phyloP scores from a whole-genome alignment of 1,284 basidiomycete genomes.

The Dichomitus squalens region DNA sequence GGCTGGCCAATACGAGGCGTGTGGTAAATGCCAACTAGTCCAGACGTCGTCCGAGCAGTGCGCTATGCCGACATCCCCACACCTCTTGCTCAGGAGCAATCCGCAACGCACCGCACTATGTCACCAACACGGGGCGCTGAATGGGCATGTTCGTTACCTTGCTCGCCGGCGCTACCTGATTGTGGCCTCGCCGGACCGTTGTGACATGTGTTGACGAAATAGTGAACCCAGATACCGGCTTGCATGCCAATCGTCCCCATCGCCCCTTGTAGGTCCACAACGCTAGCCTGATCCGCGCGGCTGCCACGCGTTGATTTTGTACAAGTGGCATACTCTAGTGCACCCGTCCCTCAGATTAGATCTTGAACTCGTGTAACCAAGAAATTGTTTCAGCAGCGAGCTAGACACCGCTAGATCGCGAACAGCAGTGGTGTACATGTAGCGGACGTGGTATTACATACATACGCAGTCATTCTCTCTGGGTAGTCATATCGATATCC shows the following conservation, averaged over 20 bases:
- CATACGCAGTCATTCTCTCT: conserved; percentile 6
- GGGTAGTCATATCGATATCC: conserved; percentile 10
- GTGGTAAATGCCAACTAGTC: not conserved
- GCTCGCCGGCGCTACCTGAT: not conserved
- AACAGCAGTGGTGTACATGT: conserved; percentile 2
- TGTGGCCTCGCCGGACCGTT: not conserved
- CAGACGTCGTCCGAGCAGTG: not conserved
- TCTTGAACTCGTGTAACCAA: conserved; percentile 9
- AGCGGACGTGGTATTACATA: conserved; percentile 14
- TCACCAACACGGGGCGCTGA: not conserved
- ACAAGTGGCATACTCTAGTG: conserved; percentile 3
- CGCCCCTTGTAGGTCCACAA: conserved; percentile 23
- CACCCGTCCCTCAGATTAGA: conserved; percentile 15
- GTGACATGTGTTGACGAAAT: not conserved
- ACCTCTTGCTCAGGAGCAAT: not conserved
- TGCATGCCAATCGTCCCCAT: conserved; percentile 12
- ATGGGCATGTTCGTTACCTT: conserved; percentile 7
- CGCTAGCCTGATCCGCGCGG: conserved; percentile 19
- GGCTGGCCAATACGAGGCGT: not conserved
- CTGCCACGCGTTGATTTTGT: conserved; percentile 18
- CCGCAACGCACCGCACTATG: not conserved
- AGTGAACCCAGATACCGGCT: conserved; percentile 3
- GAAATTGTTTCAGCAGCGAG: conserved; percentile 8
- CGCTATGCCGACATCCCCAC: conserved; percentile 2
- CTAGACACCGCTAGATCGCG: conserved; percentile 14